Evolutionary conservation across 768 basidiomycete genomes (phyloP).

Genomic region (Cystofilobasidium macerans): DNA sequence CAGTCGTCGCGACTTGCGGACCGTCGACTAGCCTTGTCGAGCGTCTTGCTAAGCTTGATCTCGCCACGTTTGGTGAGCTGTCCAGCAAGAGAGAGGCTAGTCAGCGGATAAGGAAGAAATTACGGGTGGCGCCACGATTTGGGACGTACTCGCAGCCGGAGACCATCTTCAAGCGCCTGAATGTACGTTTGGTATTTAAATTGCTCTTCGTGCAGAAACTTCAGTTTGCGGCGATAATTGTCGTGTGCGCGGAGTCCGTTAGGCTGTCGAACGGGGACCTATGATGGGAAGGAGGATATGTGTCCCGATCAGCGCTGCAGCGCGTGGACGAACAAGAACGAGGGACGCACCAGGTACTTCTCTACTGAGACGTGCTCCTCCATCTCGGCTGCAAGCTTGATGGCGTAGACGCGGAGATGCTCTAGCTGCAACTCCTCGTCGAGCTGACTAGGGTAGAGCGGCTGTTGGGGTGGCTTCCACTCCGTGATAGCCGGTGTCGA

Average conservation of each 20-base stretch:
- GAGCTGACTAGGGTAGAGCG: slow-evolving; percentile 68
- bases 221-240: slow-evolving; percentile 89
- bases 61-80: slow-evolving; percentile 5
- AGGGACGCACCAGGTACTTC: slow-evolving; percentile 52
- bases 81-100: background rate
- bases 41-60: slow-evolving; percentile 1
- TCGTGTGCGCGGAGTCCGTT: slow-evolving; percentile 64
- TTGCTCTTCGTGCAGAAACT: slow-evolving; percentile 78
- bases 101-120: background rate
- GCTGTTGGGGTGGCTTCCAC: slow-evolving; percentile 84
- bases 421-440: slow-evolving; percentile 92
- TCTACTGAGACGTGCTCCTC: slow-evolving; percentile 72
- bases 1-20: slow-evolving; percentile 5
- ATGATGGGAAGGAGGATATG: background rate
- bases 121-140: background rate
- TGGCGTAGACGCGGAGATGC: slow-evolving; percentile 69
- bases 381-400: slow-evolving; percentile 62
- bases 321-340: slow-evolving; percentile 18
- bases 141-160: slow-evolving; percentile 48
- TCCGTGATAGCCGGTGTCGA: slow-evolving; percentile 62
- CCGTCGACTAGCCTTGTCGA: slow-evolving; percentile 10
- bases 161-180: slow-evolving; percentile 66
- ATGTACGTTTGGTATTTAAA: slow-evolving; percentile 94
- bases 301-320: background rate
- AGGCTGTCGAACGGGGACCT: slow-evolving; percentile 71